phyloP scores from a whole-genome alignment of 345 rosid species.

The Zanthoxylum bungeanum region DNA sequence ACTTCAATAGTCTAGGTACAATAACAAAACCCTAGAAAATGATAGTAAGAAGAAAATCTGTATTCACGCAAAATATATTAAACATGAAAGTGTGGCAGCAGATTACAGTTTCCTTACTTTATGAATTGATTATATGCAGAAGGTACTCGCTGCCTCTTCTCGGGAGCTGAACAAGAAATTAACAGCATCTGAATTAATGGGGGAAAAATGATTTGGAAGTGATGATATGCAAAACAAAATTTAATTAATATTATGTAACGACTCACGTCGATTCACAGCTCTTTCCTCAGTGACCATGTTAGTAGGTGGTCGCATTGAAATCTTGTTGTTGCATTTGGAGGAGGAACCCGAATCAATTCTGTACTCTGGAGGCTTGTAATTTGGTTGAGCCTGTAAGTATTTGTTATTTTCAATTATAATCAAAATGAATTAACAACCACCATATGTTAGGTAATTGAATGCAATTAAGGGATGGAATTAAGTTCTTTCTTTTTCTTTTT shows the following conservation, averaged over 20 bases:
- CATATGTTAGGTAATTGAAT: not conserved
- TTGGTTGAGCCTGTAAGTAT: constrained; percentile 40
- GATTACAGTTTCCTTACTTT: constrained; percentile 44
- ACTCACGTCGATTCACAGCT: constrained; percentile 76
- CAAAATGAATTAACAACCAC: not conserved
- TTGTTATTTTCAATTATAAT: not conserved
- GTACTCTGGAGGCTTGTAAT: constrained; percentile 36
- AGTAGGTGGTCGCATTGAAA: constrained; percentile 41
- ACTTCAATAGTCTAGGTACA: too few species aligned
- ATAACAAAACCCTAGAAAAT: too few species aligned
- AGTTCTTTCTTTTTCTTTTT: too few species aligned
- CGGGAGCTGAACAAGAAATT: constrained; percentile 65
- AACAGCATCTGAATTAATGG: not conserved
- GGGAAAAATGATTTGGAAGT: not conserved
- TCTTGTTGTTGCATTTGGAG: constrained; percentile 53
- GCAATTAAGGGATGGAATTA: too few species aligned
- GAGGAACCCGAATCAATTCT: constrained; percentile 60
- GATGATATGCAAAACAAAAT: not conserved
- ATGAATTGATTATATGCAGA: constrained; percentile 98
- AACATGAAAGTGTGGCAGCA: constrained; percentile 1
- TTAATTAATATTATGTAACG: not conserved
- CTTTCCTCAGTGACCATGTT: constrained; percentile 39
- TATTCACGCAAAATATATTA: not conserved
- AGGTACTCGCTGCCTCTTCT: constrained; percentile 97
- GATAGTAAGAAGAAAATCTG: not conserved